Evolutionary conservation across 352 stramenopile species (phyloP).

Genomic region (Aphanomyces astaci): DNA sequence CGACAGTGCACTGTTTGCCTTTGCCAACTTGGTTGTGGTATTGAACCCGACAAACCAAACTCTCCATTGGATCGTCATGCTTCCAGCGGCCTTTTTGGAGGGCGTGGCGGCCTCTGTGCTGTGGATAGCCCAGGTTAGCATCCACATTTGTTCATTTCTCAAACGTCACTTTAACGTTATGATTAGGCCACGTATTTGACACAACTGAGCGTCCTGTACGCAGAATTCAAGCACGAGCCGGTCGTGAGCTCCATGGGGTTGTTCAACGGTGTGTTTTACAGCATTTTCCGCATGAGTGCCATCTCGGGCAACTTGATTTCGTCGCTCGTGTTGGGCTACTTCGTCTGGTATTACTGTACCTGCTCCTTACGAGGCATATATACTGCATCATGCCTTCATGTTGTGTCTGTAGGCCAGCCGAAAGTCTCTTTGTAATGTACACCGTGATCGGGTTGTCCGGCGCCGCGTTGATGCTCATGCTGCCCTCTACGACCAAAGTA

Average conservation of each 20-base stretch:
- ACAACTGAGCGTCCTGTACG: constrained; percentile 7
- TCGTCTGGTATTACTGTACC: constrained; percentile 11
- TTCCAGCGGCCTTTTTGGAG: not conserved
- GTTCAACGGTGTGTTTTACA: constrained; percentile 18
- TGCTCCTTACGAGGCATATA: too few species aligned
- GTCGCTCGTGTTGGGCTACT: constrained; percentile 6
- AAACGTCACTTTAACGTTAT: too few species aligned
- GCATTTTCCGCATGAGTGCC: constrained; percentile 4
- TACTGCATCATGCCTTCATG: too few species aligned
- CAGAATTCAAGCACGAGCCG: not conserved
- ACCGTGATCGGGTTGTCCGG: not conserved
- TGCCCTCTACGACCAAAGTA: not conserved
- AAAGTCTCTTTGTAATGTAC: constrained; percentile 4
- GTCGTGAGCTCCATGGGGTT: constrained; percentile 14
- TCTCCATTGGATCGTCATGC: not conserved
- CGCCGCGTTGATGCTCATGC: not conserved
- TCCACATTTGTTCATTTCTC: not conserved
- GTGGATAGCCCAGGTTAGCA: constrained; percentile 10
- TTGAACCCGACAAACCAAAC: not conserved
- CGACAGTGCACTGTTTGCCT: constrained; percentile 8
- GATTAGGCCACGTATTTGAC: constrained; percentile 16
- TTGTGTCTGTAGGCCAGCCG: not conserved
- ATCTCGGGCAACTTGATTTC: constrained; percentile 17
- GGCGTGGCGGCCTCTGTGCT: constrained; percentile 8
- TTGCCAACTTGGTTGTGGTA: constrained; percentile 12